phyloP scores from a whole-genome alignment of 352 stramenopile species.

The Phytophthora capsici region DNA sequence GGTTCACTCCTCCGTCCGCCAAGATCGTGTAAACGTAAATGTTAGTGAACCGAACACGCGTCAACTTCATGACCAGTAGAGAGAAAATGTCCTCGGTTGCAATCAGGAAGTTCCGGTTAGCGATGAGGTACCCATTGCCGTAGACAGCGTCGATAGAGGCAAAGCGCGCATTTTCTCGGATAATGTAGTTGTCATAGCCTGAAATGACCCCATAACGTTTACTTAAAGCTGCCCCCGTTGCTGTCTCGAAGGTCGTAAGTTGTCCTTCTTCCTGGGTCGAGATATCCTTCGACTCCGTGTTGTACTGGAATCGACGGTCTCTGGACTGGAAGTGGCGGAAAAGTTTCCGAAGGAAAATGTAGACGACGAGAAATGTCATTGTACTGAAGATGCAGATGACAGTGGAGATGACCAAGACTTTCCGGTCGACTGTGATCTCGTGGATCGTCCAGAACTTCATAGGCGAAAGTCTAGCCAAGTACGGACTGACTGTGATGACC shows the following conservation, averaged over 20 bases:
- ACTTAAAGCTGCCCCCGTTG: conserved; percentile 19
- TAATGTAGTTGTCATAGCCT: conserved; percentile 47
- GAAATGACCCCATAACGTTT: conserved; percentile 44
- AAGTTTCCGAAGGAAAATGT: conserved; percentile 33
- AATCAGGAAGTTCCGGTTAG: conserved; percentile 44
- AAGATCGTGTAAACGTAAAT: conserved; percentile 44
- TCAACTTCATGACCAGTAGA: conserved; percentile 42
- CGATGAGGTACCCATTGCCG: conserved; percentile 41
- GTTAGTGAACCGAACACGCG: conserved; percentile 29
- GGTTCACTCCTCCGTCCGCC: conserved; percentile 31
- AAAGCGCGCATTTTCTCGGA: conserved; percentile 38
- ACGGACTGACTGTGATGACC: conserved; percentile 17
- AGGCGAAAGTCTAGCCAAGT: conserved; percentile 15
- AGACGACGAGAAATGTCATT: conserved; percentile 23
- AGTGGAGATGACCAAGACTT: conserved; percentile 17
- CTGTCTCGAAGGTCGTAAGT: conserved; percentile 32
- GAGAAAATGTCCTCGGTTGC: conserved; percentile 38
- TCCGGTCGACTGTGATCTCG: conserved; percentile 10
- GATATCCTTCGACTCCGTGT: neutral
- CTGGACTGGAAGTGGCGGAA: conserved; percentile 17
- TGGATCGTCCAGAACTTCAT: conserved; percentile 33
- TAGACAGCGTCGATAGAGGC: conserved; percentile 47
- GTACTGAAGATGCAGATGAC: conserved; percentile 30
- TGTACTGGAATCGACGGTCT: neutral
- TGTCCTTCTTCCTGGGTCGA: neutral